phyloP scores from a whole-genome alignment of 2,329 filamentous ascomycete genomes.

The Claviceps sp. region DNA sequence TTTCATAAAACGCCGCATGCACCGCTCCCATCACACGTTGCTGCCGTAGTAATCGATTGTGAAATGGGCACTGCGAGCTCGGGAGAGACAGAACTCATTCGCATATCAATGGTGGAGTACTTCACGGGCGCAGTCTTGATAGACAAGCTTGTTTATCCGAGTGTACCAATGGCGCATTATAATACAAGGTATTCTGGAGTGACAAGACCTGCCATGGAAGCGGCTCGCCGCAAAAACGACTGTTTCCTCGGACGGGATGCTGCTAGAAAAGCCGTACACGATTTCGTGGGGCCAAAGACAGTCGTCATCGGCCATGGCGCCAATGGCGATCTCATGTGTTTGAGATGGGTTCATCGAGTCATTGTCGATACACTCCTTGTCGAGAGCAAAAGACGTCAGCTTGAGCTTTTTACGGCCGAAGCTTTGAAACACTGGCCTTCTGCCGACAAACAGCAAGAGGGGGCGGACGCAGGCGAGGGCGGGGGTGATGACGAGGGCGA shows the following conservation, averaged over 20 bases:
- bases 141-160: slow-evolving; percentile 36
- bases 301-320: slow-evolving; percentile 34
- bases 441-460: slow-evolving; percentile 4
- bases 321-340: slow-evolving; percentile 25
- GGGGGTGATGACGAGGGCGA: neutral
- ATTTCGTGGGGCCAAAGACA: slow-evolving; percentile 30
- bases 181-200: slow-evolving; percentile 39
- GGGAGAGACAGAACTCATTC: slow-evolving; percentile 37
- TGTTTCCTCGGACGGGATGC: slow-evolving; percentile 28
- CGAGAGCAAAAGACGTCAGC: slow-evolving; percentile 12
- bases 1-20: slow-evolving; percentile 10
- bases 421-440: neutral
- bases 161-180: slow-evolving; percentile 30
- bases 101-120: slow-evolving; percentile 36
- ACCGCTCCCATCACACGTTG: slow-evolving; percentile 1
- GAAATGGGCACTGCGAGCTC: slow-evolving; percentile 36
- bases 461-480: neutral
- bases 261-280: slow-evolving; percentile 28
- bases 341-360: slow-evolving; percentile 33
- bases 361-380: slow-evolving; percentile 32
- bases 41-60: slow-evolving; percentile 36
- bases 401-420: neutral
- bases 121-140: slow-evolving; percentile 34
- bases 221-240: slow-evolving; percentile 16
- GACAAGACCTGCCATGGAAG: slow-evolving; percentile 22